A percentile compares a stretch with the other conserved stretches of the same genome.
Evolutionary conservation across 2,329 filamentous ascomycete species (phyloP).

Genomic region (Hypoxylon sp.): DNA sequence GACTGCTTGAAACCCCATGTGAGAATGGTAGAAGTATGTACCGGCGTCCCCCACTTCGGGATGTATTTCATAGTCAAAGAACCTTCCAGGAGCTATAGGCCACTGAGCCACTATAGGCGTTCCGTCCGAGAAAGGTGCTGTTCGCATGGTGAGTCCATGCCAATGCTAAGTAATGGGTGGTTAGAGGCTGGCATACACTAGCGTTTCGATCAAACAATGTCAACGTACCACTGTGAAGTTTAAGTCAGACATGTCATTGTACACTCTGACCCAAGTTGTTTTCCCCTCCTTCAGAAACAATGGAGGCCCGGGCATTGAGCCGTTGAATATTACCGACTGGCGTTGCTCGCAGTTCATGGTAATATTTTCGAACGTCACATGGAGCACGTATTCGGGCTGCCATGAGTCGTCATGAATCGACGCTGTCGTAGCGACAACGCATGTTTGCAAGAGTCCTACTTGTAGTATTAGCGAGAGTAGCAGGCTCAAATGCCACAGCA

Average conservation of each 20-base stretch:
- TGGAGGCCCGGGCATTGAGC: slow-evolving; percentile 66
- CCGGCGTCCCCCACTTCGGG: slow-evolving; percentile 68
- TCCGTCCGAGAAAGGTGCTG: slow-evolving; percentile 75
- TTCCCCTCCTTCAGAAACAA: slow-evolving; percentile 63
- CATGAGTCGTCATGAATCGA: slow-evolving; percentile 50
- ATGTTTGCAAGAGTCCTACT: slow-evolving; percentile 45
- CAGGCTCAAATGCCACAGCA: slow-evolving; percentile 46
- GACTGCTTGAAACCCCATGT: slow-evolving; percentile 73
- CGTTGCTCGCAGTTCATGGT: slow-evolving; percentile 63
- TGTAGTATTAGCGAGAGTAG: slow-evolving; percentile 45
- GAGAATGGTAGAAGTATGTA: slow-evolving; percentile 78
- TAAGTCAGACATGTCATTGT: slow-evolving; percentile 66
- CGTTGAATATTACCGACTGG: slow-evolving; percentile 66
- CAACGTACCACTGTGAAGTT: slow-evolving; percentile 68
- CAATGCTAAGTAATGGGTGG: slow-evolving; percentile 66
- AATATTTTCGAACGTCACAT: slow-evolving; percentile 55
- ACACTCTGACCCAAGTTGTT: slow-evolving; percentile 71
- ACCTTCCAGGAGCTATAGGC: slow-evolving; percentile 73
- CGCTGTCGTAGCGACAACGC: slow-evolving; percentile 41
- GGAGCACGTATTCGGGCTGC: slow-evolving; percentile 53
- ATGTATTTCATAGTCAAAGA: slow-evolving; percentile 77
- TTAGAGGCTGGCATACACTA: slow-evolving; percentile 26
- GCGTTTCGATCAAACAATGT: background rate
- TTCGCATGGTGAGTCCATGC: slow-evolving; percentile 74
- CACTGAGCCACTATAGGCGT: slow-evolving; percentile 73